A percentile compares a stretch with the other conserved stretches of the same genome.
Conservation (phyloP, 371 early-diverging fungal genomes). For the Ordospora colligata region DNA sequence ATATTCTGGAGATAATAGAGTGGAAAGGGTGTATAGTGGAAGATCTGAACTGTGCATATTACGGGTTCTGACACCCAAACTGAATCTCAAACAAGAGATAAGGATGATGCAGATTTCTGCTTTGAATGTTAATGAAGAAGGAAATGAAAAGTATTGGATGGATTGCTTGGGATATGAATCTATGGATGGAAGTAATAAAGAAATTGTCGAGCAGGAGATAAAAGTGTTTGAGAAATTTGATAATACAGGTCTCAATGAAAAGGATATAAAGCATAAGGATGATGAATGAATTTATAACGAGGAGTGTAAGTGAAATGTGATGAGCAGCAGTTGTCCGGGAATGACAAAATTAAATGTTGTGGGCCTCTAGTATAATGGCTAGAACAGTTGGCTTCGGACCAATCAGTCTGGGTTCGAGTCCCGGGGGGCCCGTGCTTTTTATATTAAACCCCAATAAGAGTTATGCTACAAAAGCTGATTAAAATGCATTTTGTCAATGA, state of each 20-base stretch:
- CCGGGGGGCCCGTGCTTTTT: neutral
- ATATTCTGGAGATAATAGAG: neutral
- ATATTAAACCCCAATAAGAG: neutral
- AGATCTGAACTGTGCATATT: neutral
- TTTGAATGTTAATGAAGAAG: neutral
- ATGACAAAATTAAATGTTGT: no score
- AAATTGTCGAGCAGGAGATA: neutral
- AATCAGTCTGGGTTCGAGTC: constrained; percentile 14
- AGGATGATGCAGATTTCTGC: neutral
- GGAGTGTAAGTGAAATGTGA: neutral
- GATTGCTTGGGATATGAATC: neutral
- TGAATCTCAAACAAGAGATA: neutral
- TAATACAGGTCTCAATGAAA: no score
- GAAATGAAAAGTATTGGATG: neutral
- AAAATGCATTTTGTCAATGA: no score
- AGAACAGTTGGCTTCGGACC: constrained; percentile 20
- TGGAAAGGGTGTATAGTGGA: constrained; percentile 4
- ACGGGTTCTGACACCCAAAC: neutral
- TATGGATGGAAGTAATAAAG: neutral
- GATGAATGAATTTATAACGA: neutral
- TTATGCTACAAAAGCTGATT: no score
- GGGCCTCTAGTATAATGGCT: constrained; percentile 13
- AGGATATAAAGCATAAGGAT: no score
- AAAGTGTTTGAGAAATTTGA: neutral
- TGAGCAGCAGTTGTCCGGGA: neutral